These are phyloP conservation scores for Coriolopsis trogii DNA, from an alignment of 1,284 basidiomycete genomes.

Conservation along the genomic window DNA sequence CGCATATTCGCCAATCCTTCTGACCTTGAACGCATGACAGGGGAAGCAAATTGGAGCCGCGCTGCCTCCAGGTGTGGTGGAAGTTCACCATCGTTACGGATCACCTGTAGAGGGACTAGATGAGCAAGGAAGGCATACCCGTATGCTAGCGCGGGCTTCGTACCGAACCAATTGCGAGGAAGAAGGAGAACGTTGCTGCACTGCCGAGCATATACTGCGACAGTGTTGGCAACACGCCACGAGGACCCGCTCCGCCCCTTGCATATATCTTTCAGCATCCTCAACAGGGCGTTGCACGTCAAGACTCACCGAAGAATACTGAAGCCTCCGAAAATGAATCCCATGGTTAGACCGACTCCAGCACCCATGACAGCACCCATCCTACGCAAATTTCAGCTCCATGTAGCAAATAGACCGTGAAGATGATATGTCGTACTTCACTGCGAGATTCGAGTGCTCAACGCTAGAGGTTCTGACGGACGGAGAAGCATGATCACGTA, in stretches of 20 bases:
- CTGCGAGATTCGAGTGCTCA: slow-evolving; percentile 20
- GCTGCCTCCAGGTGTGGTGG: slow-evolving; percentile 64
- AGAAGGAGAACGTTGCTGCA: slow-evolving; percentile 85
- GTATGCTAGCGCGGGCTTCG: slow-evolving; percentile 28
- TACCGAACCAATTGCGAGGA: slow-evolving; percentile 84
- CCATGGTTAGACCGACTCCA: slow-evolving; percentile 91
- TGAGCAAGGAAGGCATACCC: neutral
- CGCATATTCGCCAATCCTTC: slow-evolving; percentile 71
- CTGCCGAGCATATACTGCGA: slow-evolving; percentile 95
- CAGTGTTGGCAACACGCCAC: slow-evolving; percentile 84
- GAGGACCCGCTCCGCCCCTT: slow-evolving; percentile 86
- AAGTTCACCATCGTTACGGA: slow-evolving; percentile 66
- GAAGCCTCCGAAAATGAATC: slow-evolving; percentile 94
- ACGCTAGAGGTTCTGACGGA: neutral
- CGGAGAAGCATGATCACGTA: slow-evolving; percentile 36
- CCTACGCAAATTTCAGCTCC: slow-evolving; percentile 42
- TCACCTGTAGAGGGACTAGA: slow-evolving; percentile 56
- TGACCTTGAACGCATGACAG: slow-evolving; percentile 58
- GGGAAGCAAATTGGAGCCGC: slow-evolving; percentile 55
- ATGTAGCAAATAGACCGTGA: slow-evolving; percentile 8
- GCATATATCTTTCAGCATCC: slow-evolving; percentile 4
- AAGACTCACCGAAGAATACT: slow-evolving; percentile 79
- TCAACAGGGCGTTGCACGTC: neutral
- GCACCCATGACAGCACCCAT: slow-evolving; percentile 94
- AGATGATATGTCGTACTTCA: slow-evolving; percentile 33